Evolutionary conservation across 768 basidiomycete genomes (phyloP).

Genomic region (Lepiota subincarnata): DNA sequence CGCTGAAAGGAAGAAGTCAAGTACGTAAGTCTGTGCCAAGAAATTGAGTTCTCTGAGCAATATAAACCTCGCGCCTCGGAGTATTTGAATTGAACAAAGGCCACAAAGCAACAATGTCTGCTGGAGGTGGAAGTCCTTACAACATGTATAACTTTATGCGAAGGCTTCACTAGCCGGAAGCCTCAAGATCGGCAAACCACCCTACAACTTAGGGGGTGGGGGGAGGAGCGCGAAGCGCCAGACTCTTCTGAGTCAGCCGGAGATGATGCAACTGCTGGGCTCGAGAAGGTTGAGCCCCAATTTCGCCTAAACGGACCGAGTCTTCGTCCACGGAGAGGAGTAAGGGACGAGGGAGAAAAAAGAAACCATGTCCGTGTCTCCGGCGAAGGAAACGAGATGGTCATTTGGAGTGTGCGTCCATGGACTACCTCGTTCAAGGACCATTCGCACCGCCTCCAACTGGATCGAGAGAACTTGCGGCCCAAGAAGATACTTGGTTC

Average conservation of each 20-base stretch:
- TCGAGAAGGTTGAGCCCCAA: constrained; percentile 10
- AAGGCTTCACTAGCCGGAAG: not conserved
- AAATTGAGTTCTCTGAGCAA: not conserved
- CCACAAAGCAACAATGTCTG: not conserved
- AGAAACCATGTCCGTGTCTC: not conserved
- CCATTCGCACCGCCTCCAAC: constrained; percentile 9
- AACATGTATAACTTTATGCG: constrained; percentile 6
- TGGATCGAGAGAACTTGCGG: constrained; percentile 5
- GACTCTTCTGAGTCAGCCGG: constrained; percentile 5
- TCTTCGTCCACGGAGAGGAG: constrained; percentile 12
- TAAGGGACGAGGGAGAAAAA: not conserved
- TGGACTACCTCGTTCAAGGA: constrained; percentile 11
- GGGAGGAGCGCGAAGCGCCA: not conserved
- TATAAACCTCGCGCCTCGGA: constrained; percentile 10
- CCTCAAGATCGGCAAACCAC: constrained; percentile 5
- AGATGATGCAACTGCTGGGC: constrained; percentile 4
- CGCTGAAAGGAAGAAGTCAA: constrained; percentile 10
- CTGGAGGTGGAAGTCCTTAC: constrained; percentile 1
- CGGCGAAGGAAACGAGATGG: constrained; percentile 10
- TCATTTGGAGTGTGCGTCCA: constrained; percentile 6
- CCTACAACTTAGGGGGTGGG: not conserved
- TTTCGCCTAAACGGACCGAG: constrained; percentile 8
- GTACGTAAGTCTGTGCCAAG: constrained; percentile 12
- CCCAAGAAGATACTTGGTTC: not conserved
- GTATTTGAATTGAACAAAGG: constrained; percentile 4